Base-by-base conservation (phyloP, 768 basidiomycete genomes). In the Agaricus subrufescens region DNA sequence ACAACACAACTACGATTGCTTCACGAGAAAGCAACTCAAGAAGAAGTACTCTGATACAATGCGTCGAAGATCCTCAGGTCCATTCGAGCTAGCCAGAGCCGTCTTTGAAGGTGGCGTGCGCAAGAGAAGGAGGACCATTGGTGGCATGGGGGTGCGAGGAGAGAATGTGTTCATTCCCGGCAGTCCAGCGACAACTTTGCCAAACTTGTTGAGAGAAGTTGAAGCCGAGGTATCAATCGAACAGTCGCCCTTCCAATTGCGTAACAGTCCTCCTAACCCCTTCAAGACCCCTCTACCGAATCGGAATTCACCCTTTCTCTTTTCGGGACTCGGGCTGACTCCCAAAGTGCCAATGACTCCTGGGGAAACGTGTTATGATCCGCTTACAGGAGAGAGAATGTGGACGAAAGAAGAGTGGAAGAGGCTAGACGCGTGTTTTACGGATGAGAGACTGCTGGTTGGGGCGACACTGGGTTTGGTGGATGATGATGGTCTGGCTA, bases 1-100 rank as follows among this genome's bases (percentile, higher is more conserved):
- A 69, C 80, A 91, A 87, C 87, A 95, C 63, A 87, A 94, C 69
- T 89, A 91, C 61, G 93, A 95, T 62, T 89, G 91, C 64, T 83
- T 88, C 63, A 84, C 86, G 27, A 81, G 81, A 53, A 64, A 74
- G 30, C 58, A 64, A 44, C 57, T 71, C 57, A 71, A 65, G 65
- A 71, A 54, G 60, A 71, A 61, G 46, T 71, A 66, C 52, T 66
- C 65, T 39, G 65, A 63, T 38, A 51, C 62, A 3, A 61, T 62
- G 51, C 61, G 66, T 14, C 66, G 72, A 11, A 70, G 72, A 42
- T 61, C 67, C 2, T 68, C 71, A 19, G 69, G 69, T 50, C 64
- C 65, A 4, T 63, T 67, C 39, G 51, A 46, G 14, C 37, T 56
- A 10, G 26, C 52, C 39, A 47, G 51, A 50, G 30, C 27, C 27